Evolutionary conservation across 495 filamentous ascomycete species (phyloP), one percentile per base, ranked within the genome.

Genomic region (Xylaria longipes): DNA sequence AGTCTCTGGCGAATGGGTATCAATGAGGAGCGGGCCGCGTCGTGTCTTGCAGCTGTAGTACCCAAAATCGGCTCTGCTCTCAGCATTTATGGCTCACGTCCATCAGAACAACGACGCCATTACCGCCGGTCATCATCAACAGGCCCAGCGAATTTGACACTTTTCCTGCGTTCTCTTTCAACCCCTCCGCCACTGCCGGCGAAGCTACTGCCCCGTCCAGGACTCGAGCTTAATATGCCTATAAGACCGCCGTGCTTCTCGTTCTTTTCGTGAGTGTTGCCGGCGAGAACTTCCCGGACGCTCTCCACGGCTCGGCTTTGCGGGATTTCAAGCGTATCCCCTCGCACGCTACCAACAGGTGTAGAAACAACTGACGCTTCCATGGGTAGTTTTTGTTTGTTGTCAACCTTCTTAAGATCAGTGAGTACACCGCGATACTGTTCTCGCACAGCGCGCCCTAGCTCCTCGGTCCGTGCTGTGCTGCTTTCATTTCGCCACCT

Each of bases 241-340:
- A 77, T 45, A 1, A 77, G 63, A n/a, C 75, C 76, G 12, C 71
- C 62, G 4, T 58, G 62, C 52, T 74, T 74, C 1, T 78, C 69
- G 8, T 7, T 54, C 12, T 52, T 33, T 1, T 63, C 69, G 3
- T 70, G 48, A 3, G 52, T 46, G 5, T 78, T 76, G 0, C 73
- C 74, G 3, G 63, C 56, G 31, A 85, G 74, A 31, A 83, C 73
- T 71, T 86, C 85, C 12, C 86, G 70, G 20, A 84, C 87, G 33
- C 79, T 85, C 66, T 88, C 86, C 0, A 89, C 87, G 1, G 87
- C 87, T 61, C 80, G 81, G 72, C 86, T 88, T 77, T 88, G 85
- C 43, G 80, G 80, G 2, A 85, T 80, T 31, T 83, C 83, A 58
- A 84, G 69, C 1, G 71, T 75, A 61, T 86, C 84, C 31, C 76